These are phyloP conservation scores for Solanum tarapatanum DNA, from an alignment of 257 asterid species.

Conservation along the genomic window DNA sequence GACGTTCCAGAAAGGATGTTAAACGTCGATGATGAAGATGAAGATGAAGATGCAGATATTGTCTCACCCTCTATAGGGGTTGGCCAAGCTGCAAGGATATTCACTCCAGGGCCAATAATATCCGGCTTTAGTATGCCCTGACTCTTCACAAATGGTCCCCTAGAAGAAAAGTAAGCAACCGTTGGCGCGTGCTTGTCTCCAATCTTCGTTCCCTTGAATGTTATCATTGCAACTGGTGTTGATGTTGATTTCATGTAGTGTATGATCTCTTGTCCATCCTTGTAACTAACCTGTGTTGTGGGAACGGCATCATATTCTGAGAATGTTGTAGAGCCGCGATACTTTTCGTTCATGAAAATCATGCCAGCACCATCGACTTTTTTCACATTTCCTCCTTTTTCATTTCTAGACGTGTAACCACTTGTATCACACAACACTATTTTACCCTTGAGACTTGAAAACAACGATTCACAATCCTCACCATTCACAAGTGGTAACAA, in stretches of 20 bases:
- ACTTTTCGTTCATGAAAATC: background rate
- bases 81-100: background rate
- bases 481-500: background rate
- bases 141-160: background rate
- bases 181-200: background rate
- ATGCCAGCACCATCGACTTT: background rate
- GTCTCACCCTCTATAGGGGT: background rate
- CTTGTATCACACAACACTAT: background rate
- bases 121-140: background rate
- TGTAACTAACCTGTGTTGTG: background rate
- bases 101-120: background rate
- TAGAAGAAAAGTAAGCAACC: background rate
- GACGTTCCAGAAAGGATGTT: background rate
- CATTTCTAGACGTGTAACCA: background rate
- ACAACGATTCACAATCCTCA: background rate
- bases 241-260: background rate
- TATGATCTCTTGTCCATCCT: background rate
- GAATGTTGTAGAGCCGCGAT: background rate
- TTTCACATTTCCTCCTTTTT: background rate
- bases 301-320: background rate
- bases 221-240: background rate
- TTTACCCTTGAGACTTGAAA: background rate
- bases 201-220: background rate
- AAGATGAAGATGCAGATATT: too few species aligned
- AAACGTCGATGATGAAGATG: background rate